Percentiles rank a stretch among this genome's conserved stretches.
Evolutionary conservation across 441 rosid genomes (phyloP).

Genomic region (Mallotus japonicus): DNA sequence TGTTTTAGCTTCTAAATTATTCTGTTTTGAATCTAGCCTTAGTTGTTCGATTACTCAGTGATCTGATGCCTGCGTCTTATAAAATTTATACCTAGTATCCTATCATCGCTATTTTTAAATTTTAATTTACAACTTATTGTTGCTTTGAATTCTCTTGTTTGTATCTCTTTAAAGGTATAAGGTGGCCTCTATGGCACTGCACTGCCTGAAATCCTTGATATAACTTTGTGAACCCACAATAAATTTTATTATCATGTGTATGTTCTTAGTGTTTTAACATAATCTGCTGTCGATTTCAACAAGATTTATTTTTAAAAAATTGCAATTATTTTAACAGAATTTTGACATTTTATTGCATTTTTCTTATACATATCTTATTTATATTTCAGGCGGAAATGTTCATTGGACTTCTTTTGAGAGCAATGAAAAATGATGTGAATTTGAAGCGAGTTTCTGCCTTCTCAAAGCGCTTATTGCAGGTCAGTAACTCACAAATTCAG

Average conservation of each 20-base stretch:
- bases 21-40: not conserved
- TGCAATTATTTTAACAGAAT: not conserved
- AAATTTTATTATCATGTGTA: not conserved
- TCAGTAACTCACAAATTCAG: conserved; percentile 23
- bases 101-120: not conserved
- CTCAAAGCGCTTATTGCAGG: conserved; percentile 93
- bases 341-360: conserved; percentile 1
- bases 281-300: not conserved
- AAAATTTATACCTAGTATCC: not conserved
- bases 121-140: not conserved
- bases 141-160: not conserved
- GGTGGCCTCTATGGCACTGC: not conserved
- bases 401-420: conserved; percentile 83
- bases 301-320: not conserved
- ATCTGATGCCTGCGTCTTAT: not conserved
- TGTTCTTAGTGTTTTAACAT: not conserved
- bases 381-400: conserved; percentile 83
- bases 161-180: not conserved
- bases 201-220: not conserved
- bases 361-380: not conserved
- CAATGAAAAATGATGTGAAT: conserved; percentile 89
- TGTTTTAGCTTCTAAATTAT: not conserved
- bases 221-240: not conserved
- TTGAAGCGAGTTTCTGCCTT: conserved; percentile 88
- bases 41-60: not conserved